Evolutionary conservation across 2,329 filamentous ascomycete genomes (phyloP).

Genomic region (Penicillium expansum): DNA sequence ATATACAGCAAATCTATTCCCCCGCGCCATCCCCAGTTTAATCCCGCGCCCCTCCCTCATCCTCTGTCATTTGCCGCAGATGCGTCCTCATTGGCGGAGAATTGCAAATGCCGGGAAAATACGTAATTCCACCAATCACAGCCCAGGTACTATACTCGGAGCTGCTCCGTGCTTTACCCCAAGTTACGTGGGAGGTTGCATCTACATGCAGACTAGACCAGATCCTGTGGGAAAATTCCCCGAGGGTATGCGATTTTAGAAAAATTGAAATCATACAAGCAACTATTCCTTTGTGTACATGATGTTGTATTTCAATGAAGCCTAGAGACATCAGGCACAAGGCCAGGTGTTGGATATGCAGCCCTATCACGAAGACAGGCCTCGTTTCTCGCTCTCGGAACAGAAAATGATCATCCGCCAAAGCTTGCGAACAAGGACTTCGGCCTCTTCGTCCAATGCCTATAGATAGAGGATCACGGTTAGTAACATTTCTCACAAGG

Average conservation of each 20-base stretch:
- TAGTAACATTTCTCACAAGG: constrained; percentile 27
- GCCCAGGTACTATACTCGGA: constrained; percentile 6
- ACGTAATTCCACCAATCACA: constrained; percentile 27
- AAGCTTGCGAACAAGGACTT: constrained; percentile 90
- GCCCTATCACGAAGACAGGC: constrained; percentile 64
- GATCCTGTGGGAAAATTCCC: not conserved
- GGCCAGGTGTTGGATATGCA: not conserved
- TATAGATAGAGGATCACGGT: constrained; percentile 38
- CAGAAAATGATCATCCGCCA: constrained; percentile 99
- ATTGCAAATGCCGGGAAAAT: constrained; percentile 12
- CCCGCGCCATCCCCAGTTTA: constrained; percentile 18
- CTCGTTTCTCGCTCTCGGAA: constrained; percentile 88
- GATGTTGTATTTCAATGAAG: not conserved
- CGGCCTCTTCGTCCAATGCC: constrained; percentile 91
- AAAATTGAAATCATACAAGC: not conserved
- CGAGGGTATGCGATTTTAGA: not conserved
- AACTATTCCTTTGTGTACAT: not conserved
- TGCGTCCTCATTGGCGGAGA: constrained; percentile 25
- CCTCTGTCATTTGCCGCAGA: not conserved
- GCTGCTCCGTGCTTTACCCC: constrained; percentile 17
- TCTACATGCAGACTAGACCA: not conserved
- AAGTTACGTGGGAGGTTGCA: constrained; percentile 5
- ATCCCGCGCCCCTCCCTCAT: constrained; percentile 17
- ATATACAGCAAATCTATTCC: constrained; percentile 20
- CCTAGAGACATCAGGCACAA: not conserved